Conservation (phyloP, 495 filamentous ascomycete genomes). For the Neurospora sp. region DNA sequence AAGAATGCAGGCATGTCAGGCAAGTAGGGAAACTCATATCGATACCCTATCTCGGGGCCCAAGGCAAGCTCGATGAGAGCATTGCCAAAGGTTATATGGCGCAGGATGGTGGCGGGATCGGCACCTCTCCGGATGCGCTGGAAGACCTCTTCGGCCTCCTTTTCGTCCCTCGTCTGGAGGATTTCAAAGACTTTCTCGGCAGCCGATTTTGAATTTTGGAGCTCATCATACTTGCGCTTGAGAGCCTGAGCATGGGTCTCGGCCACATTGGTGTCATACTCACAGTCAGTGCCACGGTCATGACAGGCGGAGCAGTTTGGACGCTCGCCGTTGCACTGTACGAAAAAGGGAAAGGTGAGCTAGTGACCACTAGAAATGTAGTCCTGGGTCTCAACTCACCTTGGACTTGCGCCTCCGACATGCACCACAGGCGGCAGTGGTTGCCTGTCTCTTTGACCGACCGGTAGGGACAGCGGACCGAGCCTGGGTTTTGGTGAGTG, state of each 20-base stretch:
- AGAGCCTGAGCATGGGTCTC: slow-evolving; percentile 33
- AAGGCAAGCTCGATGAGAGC: slow-evolving; percentile 28
- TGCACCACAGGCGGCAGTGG: slow-evolving; percentile 41
- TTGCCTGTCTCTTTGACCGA: slow-evolving; percentile 30
- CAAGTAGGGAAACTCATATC: slow-evolving; percentile 32
- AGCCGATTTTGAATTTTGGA: slow-evolving; percentile 22
- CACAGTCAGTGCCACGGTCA: slow-evolving; percentile 24
- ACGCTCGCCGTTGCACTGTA: slow-evolving; percentile 28
- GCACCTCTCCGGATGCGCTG: slow-evolving; percentile 27
- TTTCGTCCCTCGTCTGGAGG: slow-evolving; percentile 20
- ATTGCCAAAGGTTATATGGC: slow-evolving; percentile 29
- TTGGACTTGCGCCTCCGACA: slow-evolving; percentile 48
- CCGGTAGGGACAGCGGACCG: not conserved
- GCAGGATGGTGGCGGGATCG: slow-evolving; percentile 23
- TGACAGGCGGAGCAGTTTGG: slow-evolving; percentile 27
- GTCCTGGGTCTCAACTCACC: slow-evolving; percentile 17
- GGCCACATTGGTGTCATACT: slow-evolving; percentile 26
- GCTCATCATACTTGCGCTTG: slow-evolving; percentile 30
- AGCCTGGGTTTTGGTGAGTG: not conserved
- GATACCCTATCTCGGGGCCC: slow-evolving; percentile 25
- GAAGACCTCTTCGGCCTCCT: slow-evolving; percentile 26
- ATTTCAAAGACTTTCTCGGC: slow-evolving; percentile 27
- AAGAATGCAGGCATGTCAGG: slow-evolving; percentile 27
- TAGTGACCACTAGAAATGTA: not conserved
- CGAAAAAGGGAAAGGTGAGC: slow-evolving; percentile 1